Conservation (phyloP, 805 yeast genomes). For the Candida broadrunensis region DNA sequence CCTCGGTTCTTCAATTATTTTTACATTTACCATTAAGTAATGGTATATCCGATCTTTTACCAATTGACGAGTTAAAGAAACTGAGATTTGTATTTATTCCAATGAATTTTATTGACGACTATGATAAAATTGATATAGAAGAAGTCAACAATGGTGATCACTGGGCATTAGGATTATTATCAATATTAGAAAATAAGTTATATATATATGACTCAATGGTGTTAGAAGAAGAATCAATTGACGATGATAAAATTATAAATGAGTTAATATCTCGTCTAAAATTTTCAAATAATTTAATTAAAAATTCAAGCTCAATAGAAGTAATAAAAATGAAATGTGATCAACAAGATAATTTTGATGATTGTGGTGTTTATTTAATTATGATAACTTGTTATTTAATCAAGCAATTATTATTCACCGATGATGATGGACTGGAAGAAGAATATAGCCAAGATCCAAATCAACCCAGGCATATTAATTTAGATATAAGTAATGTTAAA, state of each 20-base stretch:
- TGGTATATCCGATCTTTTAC: conserved; percentile 18
- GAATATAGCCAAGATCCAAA: neutral
- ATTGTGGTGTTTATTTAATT: conserved; percentile 53
- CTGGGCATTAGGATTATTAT: conserved; percentile 66
- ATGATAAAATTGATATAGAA: conserved; percentile 32
- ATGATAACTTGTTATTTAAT: conserved; percentile 38
- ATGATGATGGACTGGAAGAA: conserved; percentile 2
- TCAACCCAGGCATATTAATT: conserved; percentile 21
- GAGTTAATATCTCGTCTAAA: conserved; percentile 20
- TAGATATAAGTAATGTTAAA: conserved; percentile 37
- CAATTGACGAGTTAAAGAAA: conserved; percentile 26
- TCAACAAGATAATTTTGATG: conserved; percentile 64
- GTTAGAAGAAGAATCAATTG: conserved; percentile 34
- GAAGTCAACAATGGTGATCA: conserved; percentile 68
- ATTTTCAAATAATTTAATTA: conserved; percentile 18
- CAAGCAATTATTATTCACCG: conserved; percentile 19
- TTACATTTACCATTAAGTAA: conserved; percentile 39
- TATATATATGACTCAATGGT: conserved; percentile 61
- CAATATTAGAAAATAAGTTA: conserved; percentile 45
- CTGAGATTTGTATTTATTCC: conserved; percentile 61
- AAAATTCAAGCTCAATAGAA: conserved; percentile 19
- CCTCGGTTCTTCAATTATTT: conserved; percentile 63
- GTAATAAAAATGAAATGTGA: conserved; percentile 40
- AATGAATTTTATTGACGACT: conserved; percentile 60
- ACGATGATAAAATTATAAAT: conserved; percentile 20